These are phyloP conservation scores for Neurospora hispaniola DNA, from an alignment of 495 filamentous ascomycete species.

Conservation along the genomic window DNA sequence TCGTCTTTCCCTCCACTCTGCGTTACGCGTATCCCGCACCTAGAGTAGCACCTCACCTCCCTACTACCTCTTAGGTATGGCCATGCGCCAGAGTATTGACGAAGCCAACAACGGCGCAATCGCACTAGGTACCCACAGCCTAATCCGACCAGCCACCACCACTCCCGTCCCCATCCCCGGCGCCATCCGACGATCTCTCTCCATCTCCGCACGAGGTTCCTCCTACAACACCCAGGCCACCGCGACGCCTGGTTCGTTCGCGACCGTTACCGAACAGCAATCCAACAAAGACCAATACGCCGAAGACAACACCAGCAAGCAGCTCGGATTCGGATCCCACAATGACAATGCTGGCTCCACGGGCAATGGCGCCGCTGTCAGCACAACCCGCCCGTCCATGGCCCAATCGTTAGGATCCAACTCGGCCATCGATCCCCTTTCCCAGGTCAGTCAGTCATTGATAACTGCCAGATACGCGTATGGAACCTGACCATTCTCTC, in stretches of 20 bases:
- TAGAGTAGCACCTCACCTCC: background rate
- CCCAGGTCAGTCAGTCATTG: slow-evolving; percentile 26
- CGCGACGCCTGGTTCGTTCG: background rate
- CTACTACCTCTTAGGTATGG: background rate
- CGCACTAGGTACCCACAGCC: slow-evolving; percentile 8
- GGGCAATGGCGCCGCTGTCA: slow-evolving; percentile 1
- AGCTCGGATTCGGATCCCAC: slow-evolving; percentile 8
- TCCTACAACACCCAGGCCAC: background rate
- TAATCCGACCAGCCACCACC: background rate
- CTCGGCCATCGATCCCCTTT: slow-evolving; percentile 34
- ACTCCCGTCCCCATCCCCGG: background rate
- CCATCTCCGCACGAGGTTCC: background rate
- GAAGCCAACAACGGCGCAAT: slow-evolving; percentile 3
- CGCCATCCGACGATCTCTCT: background rate
- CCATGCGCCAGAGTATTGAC: background rate
- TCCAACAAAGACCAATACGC: background rate
- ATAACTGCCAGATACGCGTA: background rate
- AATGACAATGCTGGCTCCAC: slow-evolving; percentile 1
- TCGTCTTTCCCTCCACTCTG: background rate
- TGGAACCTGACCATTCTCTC: background rate
- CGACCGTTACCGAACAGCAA: background rate
- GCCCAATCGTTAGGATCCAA: slow-evolving; percentile 11
- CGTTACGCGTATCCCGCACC: background rate
- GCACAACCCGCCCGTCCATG: background rate
- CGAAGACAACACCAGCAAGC: slow-evolving; percentile 4